phyloP scores from a whole-genome alignment of 176 grass and related monocot genomes.

The Carex pumila region DNA sequence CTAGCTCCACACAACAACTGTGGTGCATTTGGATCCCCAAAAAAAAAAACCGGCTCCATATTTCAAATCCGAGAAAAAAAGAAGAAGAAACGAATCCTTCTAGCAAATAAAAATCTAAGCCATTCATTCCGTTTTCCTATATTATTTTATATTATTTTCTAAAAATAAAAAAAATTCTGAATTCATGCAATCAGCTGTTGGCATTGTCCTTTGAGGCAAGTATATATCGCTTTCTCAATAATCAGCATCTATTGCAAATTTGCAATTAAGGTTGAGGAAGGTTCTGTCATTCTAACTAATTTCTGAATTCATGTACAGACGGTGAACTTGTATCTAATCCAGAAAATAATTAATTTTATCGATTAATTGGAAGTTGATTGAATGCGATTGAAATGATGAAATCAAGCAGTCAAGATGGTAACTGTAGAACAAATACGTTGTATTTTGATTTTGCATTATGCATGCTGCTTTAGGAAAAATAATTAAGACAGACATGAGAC shows the following conservation, averaged over 20 bases:
- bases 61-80: too few species aligned
- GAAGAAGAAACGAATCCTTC: too few species aligned
- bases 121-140: too few species aligned
- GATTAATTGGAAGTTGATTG: not conserved
- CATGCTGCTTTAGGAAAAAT: not conserved
- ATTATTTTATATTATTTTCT: too few species aligned
- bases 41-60: too few species aligned
- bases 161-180: too few species aligned
- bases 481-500: not conserved
- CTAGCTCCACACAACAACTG: too few species aligned
- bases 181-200: not conserved
- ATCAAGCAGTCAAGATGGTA: not conserved
- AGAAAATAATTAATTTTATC: not conserved
- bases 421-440: not conserved
- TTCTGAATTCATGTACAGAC: not conserved
- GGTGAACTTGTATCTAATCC: not conserved
- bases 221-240: conserved; percentile 3
- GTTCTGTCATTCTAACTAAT: not conserved
- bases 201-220: not conserved
- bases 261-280: not conserved
- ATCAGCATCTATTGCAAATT: not conserved
- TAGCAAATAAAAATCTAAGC: too few species aligned
- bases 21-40: too few species aligned
- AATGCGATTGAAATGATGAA: not conserved
- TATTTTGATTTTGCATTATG: not conserved